Base-by-base conservation (phyloP, 1,284 basidiomycete genomes). In the Cronartium quercuum region DNA sequence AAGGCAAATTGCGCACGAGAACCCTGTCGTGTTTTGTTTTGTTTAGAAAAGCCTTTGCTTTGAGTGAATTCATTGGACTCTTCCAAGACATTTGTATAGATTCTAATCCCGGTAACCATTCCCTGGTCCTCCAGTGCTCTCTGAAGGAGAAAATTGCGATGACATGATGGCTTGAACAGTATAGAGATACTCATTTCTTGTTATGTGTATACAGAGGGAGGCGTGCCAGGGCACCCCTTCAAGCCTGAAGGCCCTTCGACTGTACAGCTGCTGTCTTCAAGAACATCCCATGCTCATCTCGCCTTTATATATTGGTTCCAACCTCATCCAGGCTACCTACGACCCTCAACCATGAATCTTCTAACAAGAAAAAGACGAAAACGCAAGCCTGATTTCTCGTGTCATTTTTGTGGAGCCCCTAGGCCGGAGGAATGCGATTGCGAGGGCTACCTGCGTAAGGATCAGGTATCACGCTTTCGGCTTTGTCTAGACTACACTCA, bases 321-420 rank as follows among this genome's bases (percentile, higher is more conserved):
- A 51, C 13, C 13, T 12, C 44, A 51, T 51, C 44, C 44, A 12
- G n/a, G 12, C 44, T n/a, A 51, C n/a, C 44, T 12, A n/a, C 44
- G n/a, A 12, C 44, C n/a, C n/a, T n/a, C 12, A 51, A 51, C n/a
- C 21, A 70, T 70, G 68, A 62, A 58, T 6, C 60, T 62, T 38
- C 60, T 70, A 6, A 29, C 64, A 38, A 63, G 60, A 55, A 55
- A 44, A 35, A n/a, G 60, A 1, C 18, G 60, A 9, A 70, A 62
- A 35, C 21, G 68, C 6, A 24, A 62, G 6, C 62, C 62, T 34
- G 44, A 70, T 24, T 44, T 29, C 41, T 70, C 68, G 6, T 70
- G 68, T 37, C 61, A 70, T 55, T 70, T 70, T 37, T 70, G 68
- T 40, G 68, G 68, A 18, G 68, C 60, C 4, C 44, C n/a, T 1